phyloP scores from a whole-genome alignment of 345 rosid genomes.

The Populus pruinosa region DNA sequence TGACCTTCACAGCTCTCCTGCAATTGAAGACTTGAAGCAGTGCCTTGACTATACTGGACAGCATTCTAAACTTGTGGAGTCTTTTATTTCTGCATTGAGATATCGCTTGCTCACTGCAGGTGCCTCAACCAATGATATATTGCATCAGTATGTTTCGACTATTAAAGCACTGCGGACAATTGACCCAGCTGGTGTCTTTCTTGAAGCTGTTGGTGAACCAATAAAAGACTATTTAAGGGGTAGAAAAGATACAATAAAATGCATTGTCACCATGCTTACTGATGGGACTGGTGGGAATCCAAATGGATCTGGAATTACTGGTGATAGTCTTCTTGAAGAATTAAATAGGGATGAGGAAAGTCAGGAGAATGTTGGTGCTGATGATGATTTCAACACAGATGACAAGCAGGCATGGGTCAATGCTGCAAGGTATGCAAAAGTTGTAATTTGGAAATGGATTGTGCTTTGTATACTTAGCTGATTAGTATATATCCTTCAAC shows the following conservation, averaged over 20 bases:
- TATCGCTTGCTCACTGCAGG: slow-evolving; percentile 95
- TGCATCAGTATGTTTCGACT: slow-evolving; percentile 95
- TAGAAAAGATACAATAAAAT: slow-evolving; percentile 90
- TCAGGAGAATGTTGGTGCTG: slow-evolving; percentile 62
- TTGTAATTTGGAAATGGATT: background rate
- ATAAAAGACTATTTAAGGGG: slow-evolving; percentile 89
- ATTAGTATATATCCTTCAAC: background rate
- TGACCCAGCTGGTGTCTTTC: slow-evolving; percentile 90
- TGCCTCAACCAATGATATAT: slow-evolving; percentile 97
- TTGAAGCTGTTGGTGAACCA: slow-evolving; percentile 96
- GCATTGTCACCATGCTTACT: slow-evolving; percentile 96
- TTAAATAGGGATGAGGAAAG: slow-evolving; percentile 87
- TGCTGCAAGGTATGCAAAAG: slow-evolving; percentile 49
- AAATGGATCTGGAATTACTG: slow-evolving; percentile 74
- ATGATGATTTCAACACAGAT: slow-evolving; percentile 76
- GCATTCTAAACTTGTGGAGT: slow-evolving; percentile 86
- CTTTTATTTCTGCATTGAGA: slow-evolving; percentile 82
- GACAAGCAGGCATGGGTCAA: slow-evolving; percentile 89
- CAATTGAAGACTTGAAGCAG: slow-evolving; percentile 90
- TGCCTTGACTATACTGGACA: slow-evolving; percentile 96
- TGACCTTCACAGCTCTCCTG: slow-evolving; percentile 63
- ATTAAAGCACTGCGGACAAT: slow-evolving; percentile 91
- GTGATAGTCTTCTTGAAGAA: slow-evolving; percentile 98
- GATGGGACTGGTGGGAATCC: slow-evolving; percentile 85
- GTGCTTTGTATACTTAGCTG: slow-evolving; percentile 6